Evolutionary conservation across 176 grass and related monocot genomes (phyloP).

Genomic region (Oryza rufipogon): DNA sequence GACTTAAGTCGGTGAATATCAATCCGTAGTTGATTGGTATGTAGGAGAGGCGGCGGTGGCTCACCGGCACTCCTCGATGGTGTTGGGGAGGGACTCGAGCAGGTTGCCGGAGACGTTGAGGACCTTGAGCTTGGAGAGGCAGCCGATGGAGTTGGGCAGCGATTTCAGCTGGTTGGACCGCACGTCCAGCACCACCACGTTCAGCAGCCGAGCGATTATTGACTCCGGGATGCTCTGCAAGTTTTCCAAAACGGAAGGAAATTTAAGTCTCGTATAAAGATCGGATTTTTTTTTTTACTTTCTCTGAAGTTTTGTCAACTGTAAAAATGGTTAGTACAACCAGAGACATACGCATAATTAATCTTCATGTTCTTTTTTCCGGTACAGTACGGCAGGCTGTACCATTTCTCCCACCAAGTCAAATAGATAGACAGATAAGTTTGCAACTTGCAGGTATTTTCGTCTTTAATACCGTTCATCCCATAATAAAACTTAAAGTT

Average conservation of each 20-base stretch:
- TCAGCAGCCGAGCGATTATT: constrained; percentile 83
- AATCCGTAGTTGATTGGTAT: too few species aligned
- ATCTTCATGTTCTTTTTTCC: not conserved
- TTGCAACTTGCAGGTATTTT: not conserved
- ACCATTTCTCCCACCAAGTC: not conserved
- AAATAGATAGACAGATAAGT: not conserved
- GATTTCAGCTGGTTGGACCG: constrained; percentile 91
- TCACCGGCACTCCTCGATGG: constrained; percentile 94
- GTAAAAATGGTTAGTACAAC: not conserved
- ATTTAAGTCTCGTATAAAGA: not conserved
- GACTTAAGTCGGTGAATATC: too few species aligned
- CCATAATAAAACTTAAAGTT: not conserved
- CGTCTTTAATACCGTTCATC: not conserved
- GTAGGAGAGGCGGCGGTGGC: too few species aligned
- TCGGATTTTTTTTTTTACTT: too few species aligned
- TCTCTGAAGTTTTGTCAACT: too few species aligned
- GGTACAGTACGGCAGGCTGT: not conserved
- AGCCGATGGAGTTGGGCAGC: constrained; percentile 95
- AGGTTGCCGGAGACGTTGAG: constrained; percentile 97
- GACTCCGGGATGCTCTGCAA: constrained; percentile 92
- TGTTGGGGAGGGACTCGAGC: constrained; percentile 66
- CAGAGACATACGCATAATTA: not conserved
- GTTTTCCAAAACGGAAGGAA: not conserved
- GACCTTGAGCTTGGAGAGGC: constrained; percentile 92
- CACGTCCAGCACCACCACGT: constrained; percentile 80